Conservation (phyloP, 352 stramenopile species). For the Globisporangium emineosum region DNA sequence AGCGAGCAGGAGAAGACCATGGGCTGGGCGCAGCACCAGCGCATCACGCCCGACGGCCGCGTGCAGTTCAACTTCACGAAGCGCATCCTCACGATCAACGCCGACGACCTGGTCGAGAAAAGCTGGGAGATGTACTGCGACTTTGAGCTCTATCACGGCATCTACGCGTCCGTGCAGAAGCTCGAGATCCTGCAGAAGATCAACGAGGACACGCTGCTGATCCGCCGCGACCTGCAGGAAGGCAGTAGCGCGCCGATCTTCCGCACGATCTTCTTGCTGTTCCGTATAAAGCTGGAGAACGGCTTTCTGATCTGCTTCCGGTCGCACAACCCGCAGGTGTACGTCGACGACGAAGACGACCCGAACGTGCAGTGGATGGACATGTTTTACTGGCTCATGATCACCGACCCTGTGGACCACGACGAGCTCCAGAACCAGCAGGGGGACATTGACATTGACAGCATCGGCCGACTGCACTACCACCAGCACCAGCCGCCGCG, state of each 20-base stretch:
- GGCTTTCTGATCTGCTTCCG: conserved; percentile 83
- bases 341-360: conserved; percentile 72
- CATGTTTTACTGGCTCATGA: conserved; percentile 86
- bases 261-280: conserved; percentile 73
- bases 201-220: conserved; percentile 76
- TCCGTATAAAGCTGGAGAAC: conserved; percentile 59
- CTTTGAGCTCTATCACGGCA: conserved; percentile 69
- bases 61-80: conserved; percentile 84
- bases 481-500: conserved; percentile 12
- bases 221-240: conserved; percentile 72
- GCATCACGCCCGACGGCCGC: conserved; percentile 55
- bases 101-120: conserved; percentile 65
- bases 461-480: conserved; percentile 1
- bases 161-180: conserved; percentile 76
- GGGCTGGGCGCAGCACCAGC: conserved; percentile 73
- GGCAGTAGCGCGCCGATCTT: conserved; percentile 56
- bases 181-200: conserved; percentile 76
- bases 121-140: conserved; percentile 84
- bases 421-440: background rate
- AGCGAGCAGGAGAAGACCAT: conserved; percentile 63
- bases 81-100: conserved; percentile 52
- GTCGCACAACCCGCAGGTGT: conserved; percentile 65
- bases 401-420: conserved; percentile 42
- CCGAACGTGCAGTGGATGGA: conserved; percentile 83
- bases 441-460: conserved; percentile 8